These are phyloP conservation scores for Corylus avellana DNA, from an alignment of 306 rosid genomes.

Conservation along the genomic window DNA sequence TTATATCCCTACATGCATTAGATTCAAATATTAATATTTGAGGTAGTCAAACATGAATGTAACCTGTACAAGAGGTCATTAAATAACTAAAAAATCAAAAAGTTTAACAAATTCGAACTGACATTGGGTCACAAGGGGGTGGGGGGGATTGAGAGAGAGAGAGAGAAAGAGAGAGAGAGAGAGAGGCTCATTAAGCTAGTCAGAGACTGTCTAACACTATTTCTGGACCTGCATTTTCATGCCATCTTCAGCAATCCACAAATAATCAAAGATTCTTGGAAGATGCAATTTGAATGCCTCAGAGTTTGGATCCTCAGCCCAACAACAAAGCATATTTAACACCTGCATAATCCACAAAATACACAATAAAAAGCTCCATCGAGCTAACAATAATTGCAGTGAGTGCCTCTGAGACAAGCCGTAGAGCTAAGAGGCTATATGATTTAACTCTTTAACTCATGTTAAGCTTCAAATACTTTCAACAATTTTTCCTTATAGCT, in stretches of 20 bases:
- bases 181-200: neutral
- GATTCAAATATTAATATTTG: neutral
- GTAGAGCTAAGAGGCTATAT: neutral
- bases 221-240: conserved; percentile 86
- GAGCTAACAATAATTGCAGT: neutral
- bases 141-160: no score
- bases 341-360: conserved; percentile 51
- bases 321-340: conserved; percentile 83
- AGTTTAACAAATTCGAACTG: neutral
- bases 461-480: neutral
- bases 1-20: conserved; percentile 72
- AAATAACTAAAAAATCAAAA: neutral
- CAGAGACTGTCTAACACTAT: neutral
- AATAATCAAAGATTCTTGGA: conserved; percentile 77
- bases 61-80: neutral
- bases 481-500: neutral
- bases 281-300: conserved; percentile 86
- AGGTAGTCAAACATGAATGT: neutral
- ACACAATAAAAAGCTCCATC: neutral
- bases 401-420: neutral
- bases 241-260: conserved; percentile 96
- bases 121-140: neutral
- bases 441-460: neutral
- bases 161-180: neutral
- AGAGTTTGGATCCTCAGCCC: conserved; percentile 86